A percentile compares a stretch with the other conserved stretches of the same genome.
phyloP scores from a whole-genome alignment of 2,329 filamentous ascomycete species.

The Juglanconis juglandina region DNA sequence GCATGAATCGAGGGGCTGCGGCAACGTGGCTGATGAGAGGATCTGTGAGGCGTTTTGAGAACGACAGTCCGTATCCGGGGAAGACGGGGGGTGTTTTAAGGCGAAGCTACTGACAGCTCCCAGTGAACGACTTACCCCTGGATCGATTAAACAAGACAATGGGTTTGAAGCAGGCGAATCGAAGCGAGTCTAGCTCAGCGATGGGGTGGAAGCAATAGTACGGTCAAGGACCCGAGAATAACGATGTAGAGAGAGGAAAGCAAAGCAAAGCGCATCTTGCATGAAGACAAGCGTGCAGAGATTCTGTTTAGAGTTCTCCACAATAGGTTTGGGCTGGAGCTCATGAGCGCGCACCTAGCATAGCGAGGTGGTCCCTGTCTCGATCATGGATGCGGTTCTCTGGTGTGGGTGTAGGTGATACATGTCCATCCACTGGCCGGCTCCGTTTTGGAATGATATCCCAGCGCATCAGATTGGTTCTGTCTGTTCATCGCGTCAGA shows the following conservation, averaged over 20 bases:
- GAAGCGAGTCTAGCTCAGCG: conserved; percentile 23
- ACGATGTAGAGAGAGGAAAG: conserved; percentile 24
- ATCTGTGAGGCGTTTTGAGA: conserved; percentile 27
- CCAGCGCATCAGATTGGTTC: conserved; percentile 35
- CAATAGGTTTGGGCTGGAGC: conserved; percentile 28
- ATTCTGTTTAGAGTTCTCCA: conserved; percentile 31
- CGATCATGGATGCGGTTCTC: conserved; percentile 22
- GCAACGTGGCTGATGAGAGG: conserved; percentile 29
- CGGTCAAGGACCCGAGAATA: not conserved
- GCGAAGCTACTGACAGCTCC: conserved; percentile 20
- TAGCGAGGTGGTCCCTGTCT: conserved; percentile 25
- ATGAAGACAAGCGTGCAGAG: conserved; percentile 24
- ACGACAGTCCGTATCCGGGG: conserved; percentile 18
- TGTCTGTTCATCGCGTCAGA: conserved; percentile 38
- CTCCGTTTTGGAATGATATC: conserved; percentile 27
- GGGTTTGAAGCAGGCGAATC: conserved; percentile 20
- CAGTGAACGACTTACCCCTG: conserved; percentile 19
- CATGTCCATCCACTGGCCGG: conserved; percentile 20
- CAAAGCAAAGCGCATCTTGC: conserved; percentile 32
- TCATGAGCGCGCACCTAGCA: conserved; percentile 20
- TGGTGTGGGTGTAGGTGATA: conserved; percentile 20
- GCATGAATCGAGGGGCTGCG: conserved; percentile 29
- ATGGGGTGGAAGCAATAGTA: conserved; percentile 12
- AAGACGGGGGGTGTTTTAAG: conserved; percentile 19
- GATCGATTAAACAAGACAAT: not conserved